Base-by-base conservation (phyloP, 441 rosid genomes). In the Gossypium schwendimanii region DNA sequence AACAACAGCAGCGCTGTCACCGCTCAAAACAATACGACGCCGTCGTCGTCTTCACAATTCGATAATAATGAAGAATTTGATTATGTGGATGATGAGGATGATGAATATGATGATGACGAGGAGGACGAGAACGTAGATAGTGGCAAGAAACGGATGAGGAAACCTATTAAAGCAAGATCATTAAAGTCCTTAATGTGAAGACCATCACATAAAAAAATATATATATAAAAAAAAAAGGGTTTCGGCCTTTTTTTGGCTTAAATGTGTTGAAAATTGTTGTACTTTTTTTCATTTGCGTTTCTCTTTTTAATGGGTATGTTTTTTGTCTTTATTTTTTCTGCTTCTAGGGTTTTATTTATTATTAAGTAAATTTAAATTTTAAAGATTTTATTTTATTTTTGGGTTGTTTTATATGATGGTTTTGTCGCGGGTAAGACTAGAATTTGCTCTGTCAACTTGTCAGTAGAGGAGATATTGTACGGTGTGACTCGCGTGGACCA, bases 151-250 rank as follows among this genome's bases (percentile, higher is more conserved):
- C 78, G 88, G 81, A 85, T 20, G 83, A 69, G 97, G 73, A 93
- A 91, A 70, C 97, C 94, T 2, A 87, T 89, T 7, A 91, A 93
- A 76, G 92, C 91, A 59, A 88, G 96, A 73, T 91, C 98, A 65
- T 84, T 93, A 75, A 93, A 89, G 75, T 93, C 98, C n/a, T 90
- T 93, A 10, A 91, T 91, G 97, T 89, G 77, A 84, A 62, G 14
- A 21, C 61, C 24, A 14, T 57, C 31, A 11, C 6, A 31, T 31
- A 31, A 31, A 31, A 31, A 28, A 2, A n/a, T 21, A 28, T 28
- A 28, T 4, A 28, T 3, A 28, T 0, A 28, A 28, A 28, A 28
- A 4, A 28, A 28, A 4, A 23, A 21, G 5, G 33, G 58, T 17
- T 26, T 50, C 4, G 18, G 55, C 23, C 7, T 28, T 60, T 14